Percentiles rank a stretch among this genome's conserved stretches.
Evolutionary conservation across 2,329 filamentous ascomycete species (phyloP).

Genomic region (Botryotinia calthae): DNA sequence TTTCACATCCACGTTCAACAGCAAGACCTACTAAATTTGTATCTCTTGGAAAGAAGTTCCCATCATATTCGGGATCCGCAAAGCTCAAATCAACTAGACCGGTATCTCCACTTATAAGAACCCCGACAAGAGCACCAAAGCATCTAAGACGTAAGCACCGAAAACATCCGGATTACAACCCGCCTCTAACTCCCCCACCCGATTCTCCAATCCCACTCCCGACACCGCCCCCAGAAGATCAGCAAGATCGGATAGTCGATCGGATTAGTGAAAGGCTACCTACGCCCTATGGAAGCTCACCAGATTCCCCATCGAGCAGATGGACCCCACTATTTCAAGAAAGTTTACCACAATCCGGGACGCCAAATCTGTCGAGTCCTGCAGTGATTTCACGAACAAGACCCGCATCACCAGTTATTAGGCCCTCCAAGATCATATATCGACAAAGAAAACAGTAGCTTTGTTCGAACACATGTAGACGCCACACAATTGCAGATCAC

Average conservation of each 20-base stretch:
- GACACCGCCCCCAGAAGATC: not conserved
- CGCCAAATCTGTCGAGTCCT: not conserved
- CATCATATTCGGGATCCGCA: not conserved
- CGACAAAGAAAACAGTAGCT: not conserved
- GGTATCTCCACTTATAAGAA: too few relatives aligned
- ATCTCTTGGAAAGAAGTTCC: not conserved
- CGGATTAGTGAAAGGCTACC: not conserved
- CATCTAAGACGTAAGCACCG: not conserved
- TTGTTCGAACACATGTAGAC: not conserved
- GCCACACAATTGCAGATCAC: not conserved
- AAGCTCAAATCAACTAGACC: not conserved
- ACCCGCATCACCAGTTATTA: not conserved
- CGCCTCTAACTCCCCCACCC: not conserved
- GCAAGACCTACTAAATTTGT: not conserved
- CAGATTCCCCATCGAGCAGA: too few relatives aligned
- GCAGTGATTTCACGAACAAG: not conserved
- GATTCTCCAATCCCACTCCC: too few relatives aligned
- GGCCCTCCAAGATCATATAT: not conserved
- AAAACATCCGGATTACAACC: not conserved
- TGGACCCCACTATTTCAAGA: not conserved
- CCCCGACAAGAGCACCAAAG: not conserved
- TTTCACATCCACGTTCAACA: too few relatives aligned
- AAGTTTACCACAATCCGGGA: not conserved
- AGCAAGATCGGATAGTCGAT: not conserved
- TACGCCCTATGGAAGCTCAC: not conserved